Evolutionary conservation across 2,329 filamentous ascomycete genomes (phyloP), one percentile per base, ranked within the genome.

Genomic region (Fusarium sambucinum): DNA sequence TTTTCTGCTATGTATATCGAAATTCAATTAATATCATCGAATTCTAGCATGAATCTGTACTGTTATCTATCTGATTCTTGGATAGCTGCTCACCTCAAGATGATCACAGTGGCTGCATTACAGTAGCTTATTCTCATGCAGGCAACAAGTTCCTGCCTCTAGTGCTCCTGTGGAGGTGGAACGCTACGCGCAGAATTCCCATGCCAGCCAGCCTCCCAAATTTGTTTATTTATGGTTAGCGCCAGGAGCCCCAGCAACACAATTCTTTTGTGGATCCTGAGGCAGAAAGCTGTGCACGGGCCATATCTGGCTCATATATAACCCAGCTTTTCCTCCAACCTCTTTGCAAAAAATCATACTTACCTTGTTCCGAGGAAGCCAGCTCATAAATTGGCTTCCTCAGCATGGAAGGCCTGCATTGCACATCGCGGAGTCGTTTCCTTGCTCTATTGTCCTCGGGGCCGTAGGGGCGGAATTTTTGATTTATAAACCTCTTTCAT

Each of bases 401-500:
- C 78, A 84, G 79, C 75, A 72, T 74, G 79, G 81, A 77, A 80
- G 78, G 80, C 82, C 83, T 85, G 83, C 83, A 85, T 85, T 84
- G 83, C 83, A 85, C 83, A 84, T 79, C 42, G 83, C 80, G 83
- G 83, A 78, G 82, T 83, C 78, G 76, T 76, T 45, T 80, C 79
- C 75, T 74, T 72, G 68, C 79, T 84, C 80, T 78, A 84, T 83
- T 85, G 82, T 81, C 81, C 81, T 85, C 81, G 83, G 82, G 82
- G 80, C 83, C 83, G 82, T 84, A 78, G 81, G 79, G 77, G 80
- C 80, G 79, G 82, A 52, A 85, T 85, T 85, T 85, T 85, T 85
- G 84, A 81, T 80, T 85, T 74, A 81, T 63, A 50, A 40, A 64
- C 53, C 27, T 68, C 80, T 84, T 84, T 84, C 83, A 80, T 83